phyloP scores from a whole-genome alignment of 179 eudicot genomes.

The Spergularia azorica region DNA sequence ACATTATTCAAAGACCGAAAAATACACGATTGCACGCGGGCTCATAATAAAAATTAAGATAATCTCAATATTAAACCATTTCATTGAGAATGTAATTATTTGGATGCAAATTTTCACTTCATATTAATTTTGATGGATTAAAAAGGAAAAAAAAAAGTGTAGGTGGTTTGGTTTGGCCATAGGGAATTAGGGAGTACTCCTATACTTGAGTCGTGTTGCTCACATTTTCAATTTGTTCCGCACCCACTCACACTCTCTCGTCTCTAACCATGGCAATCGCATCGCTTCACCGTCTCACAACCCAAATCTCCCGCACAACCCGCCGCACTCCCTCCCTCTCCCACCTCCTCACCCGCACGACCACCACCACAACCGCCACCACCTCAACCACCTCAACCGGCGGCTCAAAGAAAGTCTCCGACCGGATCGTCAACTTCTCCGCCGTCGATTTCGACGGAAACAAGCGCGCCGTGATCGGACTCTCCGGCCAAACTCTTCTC shows the following conservation, averaged over 20 bases:
- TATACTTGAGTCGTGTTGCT: too few relatives aligned
- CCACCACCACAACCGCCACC: conserved; percentile 27
- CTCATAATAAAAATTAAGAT: too few relatives aligned
- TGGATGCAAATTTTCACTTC: too few relatives aligned
- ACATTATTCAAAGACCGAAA: too few relatives aligned
- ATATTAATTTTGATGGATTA: too few relatives aligned
- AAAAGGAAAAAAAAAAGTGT: too few relatives aligned
- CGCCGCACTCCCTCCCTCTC: conserved; percentile 12
- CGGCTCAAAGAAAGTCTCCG: conserved; percentile 42
- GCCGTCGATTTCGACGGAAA: conserved; percentile 75
- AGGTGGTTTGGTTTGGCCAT: too few relatives aligned
- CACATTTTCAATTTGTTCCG: neutral
- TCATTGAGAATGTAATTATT: too few relatives aligned
- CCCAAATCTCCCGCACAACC: conserved; percentile 31
- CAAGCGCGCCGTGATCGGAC: conserved; percentile 61
- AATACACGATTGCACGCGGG: too few relatives aligned
- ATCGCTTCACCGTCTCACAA: conserved; percentile 31
- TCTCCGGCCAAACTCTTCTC: conserved; percentile 76
- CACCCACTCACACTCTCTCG: neutral
- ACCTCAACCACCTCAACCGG: conserved; percentile 16
- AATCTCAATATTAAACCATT: too few relatives aligned
- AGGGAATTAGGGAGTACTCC: too few relatives aligned
- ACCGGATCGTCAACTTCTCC: conserved; percentile 74
- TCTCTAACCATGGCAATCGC: conserved; percentile 36
- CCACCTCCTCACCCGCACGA: conserved; percentile 27